A percentile compares a stretch with the other conserved stretches of the same genome.
These are phyloP conservation scores for Pleurotus ostreatus DNA, from an alignment of 768 basidiomycete species.

Conservation along the genomic window DNA sequence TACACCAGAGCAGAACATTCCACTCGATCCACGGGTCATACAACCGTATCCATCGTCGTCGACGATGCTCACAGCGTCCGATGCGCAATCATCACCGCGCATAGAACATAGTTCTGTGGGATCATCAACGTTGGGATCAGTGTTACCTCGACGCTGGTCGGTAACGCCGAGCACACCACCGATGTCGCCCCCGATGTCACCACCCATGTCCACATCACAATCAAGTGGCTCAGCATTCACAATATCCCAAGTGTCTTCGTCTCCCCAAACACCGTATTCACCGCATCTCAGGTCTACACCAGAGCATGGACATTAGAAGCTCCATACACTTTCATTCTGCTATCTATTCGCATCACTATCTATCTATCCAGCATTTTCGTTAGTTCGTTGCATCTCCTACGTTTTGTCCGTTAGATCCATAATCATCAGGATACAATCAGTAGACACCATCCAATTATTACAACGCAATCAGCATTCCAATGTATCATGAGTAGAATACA, in stretches of 20 bases:
- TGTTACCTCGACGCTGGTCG: constrained; percentile 2
- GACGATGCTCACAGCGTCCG: constrained; percentile 21
- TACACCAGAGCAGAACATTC: constrained; percentile 43
- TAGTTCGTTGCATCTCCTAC: too few species aligned
- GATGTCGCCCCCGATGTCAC: not conserved
- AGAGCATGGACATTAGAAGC: not conserved
- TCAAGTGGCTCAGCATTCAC: not conserved
- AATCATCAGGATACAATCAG: too few species aligned
- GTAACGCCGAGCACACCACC: constrained; percentile 3
- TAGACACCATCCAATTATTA: too few species aligned
- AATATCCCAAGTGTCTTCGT: not conserved
- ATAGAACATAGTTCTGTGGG: not conserved
- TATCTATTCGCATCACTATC: not conserved
- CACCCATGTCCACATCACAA: not conserved
- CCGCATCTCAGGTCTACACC: not conserved
- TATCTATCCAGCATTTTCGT: too few species aligned
- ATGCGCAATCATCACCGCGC: not conserved
- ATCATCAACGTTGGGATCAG: not conserved
- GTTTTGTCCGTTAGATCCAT: too few species aligned
- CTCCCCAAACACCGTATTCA: not conserved
- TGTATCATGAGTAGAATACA: too few species aligned
- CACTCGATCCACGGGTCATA: constrained; percentile 35
- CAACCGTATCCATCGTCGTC: constrained; percentile 45
- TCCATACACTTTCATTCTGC: not conserved
- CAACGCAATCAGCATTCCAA: too few species aligned